Evolutionary conservation across 352 stramenopile genomes (phyloP), one percentile per base, ranked within the genome.

Genomic region (Phytophthora fragariaefolia): DNA sequence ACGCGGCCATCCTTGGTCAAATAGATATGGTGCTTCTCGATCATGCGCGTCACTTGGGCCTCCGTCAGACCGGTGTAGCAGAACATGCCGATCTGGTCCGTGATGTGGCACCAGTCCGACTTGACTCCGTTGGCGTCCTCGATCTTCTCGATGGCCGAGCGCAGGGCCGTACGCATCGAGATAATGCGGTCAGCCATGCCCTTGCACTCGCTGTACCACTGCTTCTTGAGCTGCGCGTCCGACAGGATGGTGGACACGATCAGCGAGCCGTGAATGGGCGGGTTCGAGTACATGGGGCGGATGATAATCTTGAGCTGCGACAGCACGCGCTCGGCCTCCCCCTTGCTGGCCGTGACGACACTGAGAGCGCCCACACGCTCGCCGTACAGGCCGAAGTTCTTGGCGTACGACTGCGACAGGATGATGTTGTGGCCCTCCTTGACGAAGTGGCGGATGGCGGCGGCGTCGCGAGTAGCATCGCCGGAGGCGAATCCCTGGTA

Each of bases 331-430:
- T 97, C 87, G 28, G 95, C 96, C 83, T 99, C 98, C 26, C 99
- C 98, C 40, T 90, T 79, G 74, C 92, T 82, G 54, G 81, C 79
- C 23, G 90, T 97, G 53, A 99, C 97, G 26, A 99, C 87, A 32
- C 91, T 98, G 50, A 99, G 83, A 26, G 97, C 93, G 48, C 98
- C 98, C 23, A 99, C 92, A 71, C 98, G 86, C 76, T 99, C 96
- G 56, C 98, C 98, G 83, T 99, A 99, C 10, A 99, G 90, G 60
- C 98, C 98, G 78, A 99, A 99, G 93, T 99, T 99, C 87, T 99
- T 99, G 42, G 97, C 98, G 80, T 99, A 99, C 71, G 92, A 99
- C 88, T 99, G 98, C 34, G 95, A 95, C 53, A 99, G 78, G 15
- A 98, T 77, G 73, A 99, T 88, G 62, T 98, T 94, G 85, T 99